Evolutionary conservation across 2,329 filamentous ascomycete genomes (phyloP).

Genomic region (Xylariomycetidae sp.): DNA sequence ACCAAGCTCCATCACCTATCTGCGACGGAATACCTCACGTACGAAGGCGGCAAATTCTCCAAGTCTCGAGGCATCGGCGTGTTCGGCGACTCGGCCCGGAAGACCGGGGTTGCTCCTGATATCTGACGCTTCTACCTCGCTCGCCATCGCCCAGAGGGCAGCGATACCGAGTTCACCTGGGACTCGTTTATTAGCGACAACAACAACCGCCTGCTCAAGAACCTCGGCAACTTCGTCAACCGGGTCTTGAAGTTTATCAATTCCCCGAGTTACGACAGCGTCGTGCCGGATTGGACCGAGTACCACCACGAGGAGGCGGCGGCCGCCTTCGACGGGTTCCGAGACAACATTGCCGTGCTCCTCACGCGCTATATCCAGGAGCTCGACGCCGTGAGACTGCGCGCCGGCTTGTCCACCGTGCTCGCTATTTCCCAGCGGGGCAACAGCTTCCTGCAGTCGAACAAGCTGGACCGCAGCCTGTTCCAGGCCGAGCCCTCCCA

Average conservation of each 20-base stretch:
- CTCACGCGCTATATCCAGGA: constrained; percentile 10
- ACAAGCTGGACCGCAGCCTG: constrained; percentile 7
- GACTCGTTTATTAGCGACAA: constrained; percentile 9
- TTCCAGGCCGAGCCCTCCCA: constrained; percentile 6
- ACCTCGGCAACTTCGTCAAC: constrained; percentile 9
- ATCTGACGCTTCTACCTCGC: constrained; percentile 10
- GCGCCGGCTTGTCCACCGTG: constrained; percentile 8
- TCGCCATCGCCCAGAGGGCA: constrained; percentile 7
- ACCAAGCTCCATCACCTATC: constrained; percentile 12
- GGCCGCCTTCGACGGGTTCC: constrained; percentile 5
- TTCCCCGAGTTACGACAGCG: constrained; percentile 7
- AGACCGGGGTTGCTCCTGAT: constrained; percentile 10
- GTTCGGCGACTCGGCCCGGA: constrained; percentile 10
- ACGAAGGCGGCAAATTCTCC: constrained; percentile 11
- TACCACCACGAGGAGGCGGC: too few species aligned
- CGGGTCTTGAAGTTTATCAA: constrained; percentile 10
- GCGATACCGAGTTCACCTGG: constrained; percentile 10
- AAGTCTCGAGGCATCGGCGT: constrained; percentile 10
- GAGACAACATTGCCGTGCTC: constrained; percentile 6
- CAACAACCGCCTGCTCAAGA: constrained; percentile 9
- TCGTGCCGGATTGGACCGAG: not conserved
- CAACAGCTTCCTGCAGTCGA: constrained; percentile 9
- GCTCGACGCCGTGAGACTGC: constrained; percentile 8
- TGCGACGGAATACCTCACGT: constrained; percentile 11
- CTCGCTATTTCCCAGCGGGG: constrained; percentile 9